A percentile compares a stretch with the other conserved stretches of the same genome.
Conservation (phyloP, 2,329 filamentous ascomycete genomes). For the Arthrobotrys entomopaga region DNA sequence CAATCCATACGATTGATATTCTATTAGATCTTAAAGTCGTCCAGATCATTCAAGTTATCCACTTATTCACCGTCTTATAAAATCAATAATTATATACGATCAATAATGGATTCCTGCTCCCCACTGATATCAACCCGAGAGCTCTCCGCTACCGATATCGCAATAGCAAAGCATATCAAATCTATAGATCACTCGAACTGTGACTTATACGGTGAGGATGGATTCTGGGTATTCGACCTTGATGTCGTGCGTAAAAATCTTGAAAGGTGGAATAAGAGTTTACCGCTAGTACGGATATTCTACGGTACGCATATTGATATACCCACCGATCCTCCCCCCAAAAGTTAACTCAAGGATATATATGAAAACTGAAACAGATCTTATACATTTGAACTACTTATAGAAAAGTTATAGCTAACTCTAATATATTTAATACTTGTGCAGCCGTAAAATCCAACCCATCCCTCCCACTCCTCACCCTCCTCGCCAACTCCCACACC, state of each 20-base stretch:
- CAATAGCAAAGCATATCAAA: constrained; percentile 23
- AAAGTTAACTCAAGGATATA: neutral
- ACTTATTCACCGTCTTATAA: too few species aligned
- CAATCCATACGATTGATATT: too few species aligned
- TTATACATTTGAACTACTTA: too few species aligned
- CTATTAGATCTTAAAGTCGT: too few species aligned
- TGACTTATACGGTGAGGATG: constrained; percentile 43
- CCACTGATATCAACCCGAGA: neutral
- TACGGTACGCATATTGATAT: constrained; percentile 47
- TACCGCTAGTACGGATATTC: constrained; percentile 33
- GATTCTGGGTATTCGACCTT: constrained; percentile 47
- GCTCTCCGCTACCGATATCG: constrained; percentile 20
- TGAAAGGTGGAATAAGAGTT: constrained; percentile 21
- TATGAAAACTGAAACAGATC: too few species aligned
- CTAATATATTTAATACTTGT: neutral
- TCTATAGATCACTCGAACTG: constrained; percentile 16
- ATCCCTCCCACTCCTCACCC: constrained; percentile 16
- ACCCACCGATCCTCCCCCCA: neutral
- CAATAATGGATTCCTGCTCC: constrained; percentile 1
- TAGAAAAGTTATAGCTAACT: too few species aligned
- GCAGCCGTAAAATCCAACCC: constrained; percentile 51
- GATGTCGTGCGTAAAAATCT: constrained; percentile 28
- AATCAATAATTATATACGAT: neutral
- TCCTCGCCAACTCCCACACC: constrained; percentile 19
- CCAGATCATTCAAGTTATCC: too few species aligned